Base-by-base conservation (phyloP, 2,329 filamentous ascomycete species). In the Monilinia fructicola region DNA sequence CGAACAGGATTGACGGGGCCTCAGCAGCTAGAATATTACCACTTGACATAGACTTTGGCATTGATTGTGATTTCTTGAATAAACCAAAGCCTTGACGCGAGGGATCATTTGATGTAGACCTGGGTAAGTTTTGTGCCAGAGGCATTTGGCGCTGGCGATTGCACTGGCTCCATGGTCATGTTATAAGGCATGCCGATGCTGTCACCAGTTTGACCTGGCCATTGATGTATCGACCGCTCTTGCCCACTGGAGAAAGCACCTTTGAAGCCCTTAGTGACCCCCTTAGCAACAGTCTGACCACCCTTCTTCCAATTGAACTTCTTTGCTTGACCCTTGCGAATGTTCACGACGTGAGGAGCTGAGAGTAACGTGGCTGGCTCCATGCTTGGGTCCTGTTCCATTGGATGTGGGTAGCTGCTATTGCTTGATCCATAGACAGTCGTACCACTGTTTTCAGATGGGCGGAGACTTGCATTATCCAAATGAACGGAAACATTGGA, bases 221-320 rank as follows among this genome's bases (percentile, higher is more conserved):
- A 81, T 64, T 81, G 81, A 60, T 81, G 81, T 69, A 38, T 21
- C 16, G 80, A 78, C 69, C 81, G 79, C 72, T 89, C 86, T 58
- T 85, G 86, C 54, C 83, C 82, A 11, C 74, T 74, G n/a, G 72
- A 68, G 68, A 97, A 96, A 7, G 93, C 93, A 65, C 93, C 91
- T 78, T 96, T 97, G 77, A 98, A 88, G 63, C 93, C 93, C 81
- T 97, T 97, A 69, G 91, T 90, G 62, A 98, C 91, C 75, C 93
- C 94, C 78, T 97, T 96, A 38, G 93, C 93, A 73, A 98, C 89
- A 66, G 91, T 93, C 79, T 96, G 94, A 50, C 92, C 92, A 50
- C 93, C 93, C 82, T 96, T 97, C 84, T 97, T 97, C 93, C 95
- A 98, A 80, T 97, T 97, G 80, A 97, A 97, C 78, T 97, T 98